Percentiles rank a stretch among this genome's conserved stretches.
phyloP scores from a whole-genome alignment of 257 asterid species.

The Forsythia viridissima region DNA sequence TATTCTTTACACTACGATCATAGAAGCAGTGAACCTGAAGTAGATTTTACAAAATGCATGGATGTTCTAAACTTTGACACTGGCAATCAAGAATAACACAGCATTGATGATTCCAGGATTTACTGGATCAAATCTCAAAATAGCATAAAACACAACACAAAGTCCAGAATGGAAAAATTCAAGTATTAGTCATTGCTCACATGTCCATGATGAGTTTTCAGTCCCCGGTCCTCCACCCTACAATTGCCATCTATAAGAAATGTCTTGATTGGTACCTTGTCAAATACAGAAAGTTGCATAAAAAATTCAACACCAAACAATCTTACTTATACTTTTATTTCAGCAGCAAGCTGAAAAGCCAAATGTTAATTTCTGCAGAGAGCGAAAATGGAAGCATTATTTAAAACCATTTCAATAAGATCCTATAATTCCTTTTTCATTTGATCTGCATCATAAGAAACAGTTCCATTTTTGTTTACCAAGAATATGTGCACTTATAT shows the following conservation, averaged over 20 bases:
- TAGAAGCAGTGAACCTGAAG: slow-evolving; percentile 18
- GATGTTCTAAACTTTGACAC: slow-evolving; percentile 12
- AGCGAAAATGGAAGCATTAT: slow-evolving; percentile 4
- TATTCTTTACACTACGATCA: neutral
- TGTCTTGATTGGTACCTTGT: slow-evolving; percentile 89
- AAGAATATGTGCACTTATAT: slow-evolving; percentile 5
- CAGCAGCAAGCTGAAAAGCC: slow-evolving; percentile 2
- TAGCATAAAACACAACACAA: slow-evolving; percentile 15
- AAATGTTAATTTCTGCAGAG: slow-evolving; percentile 9
- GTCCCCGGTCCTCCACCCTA: slow-evolving; percentile 96
- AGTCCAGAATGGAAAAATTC: slow-evolving; percentile 10
- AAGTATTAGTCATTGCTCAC: slow-evolving; percentile 48
- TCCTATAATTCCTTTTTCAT: slow-evolving; percentile 15
- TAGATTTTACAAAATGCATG: slow-evolving; percentile 11
- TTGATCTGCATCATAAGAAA: slow-evolving; percentile 24
- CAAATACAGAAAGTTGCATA: slow-evolving; percentile 16
- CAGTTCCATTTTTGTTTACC: neutral
- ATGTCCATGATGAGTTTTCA: slow-evolving; percentile 99
- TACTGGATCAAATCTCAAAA: slow-evolving; percentile 16
- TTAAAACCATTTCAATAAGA: slow-evolving; percentile 22
- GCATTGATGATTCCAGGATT: slow-evolving; percentile 7
- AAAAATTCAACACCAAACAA: neutral
- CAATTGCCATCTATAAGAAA: slow-evolving; percentile 92
- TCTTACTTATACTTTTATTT: neutral
- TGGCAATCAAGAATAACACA: slow-evolving; percentile 17